A percentile compares a stretch with the other conserved stretches of the same genome.
phyloP scores from a whole-genome alignment of 2,329 filamentous ascomycete genomes.

The Sphaerulina vaccinii region DNA sequence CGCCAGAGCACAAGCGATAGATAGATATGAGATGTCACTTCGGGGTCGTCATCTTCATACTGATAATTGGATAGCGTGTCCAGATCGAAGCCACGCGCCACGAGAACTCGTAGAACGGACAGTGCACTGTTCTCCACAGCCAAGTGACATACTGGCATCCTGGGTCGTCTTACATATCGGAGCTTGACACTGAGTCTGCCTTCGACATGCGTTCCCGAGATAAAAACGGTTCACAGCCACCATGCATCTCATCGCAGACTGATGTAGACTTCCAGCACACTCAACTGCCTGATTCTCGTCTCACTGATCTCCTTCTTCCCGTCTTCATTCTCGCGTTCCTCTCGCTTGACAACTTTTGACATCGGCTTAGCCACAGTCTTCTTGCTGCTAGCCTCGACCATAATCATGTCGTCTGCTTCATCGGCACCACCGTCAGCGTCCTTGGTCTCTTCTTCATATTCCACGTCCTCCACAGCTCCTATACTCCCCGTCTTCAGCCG shows the following conservation, averaged over 20 bases:
- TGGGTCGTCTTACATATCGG: no score
- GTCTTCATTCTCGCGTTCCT: slow-evolving; percentile 26
- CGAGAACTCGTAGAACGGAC: no score
- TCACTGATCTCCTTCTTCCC: slow-evolving; percentile 33
- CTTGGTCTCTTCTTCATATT: slow-evolving; percentile 35
- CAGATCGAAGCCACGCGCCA: no score
- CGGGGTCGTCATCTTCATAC: no score
- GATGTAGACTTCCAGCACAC: slow-evolving; percentile 38
- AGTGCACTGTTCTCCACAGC: no score
- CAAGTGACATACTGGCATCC: no score
- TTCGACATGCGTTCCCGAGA: no score
- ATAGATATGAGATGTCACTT: no score
- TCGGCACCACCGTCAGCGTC: slow-evolving; percentile 17
- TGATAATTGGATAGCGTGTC: no score
- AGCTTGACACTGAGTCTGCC: no score
- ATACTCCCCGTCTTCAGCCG: slow-evolving; percentile 62
- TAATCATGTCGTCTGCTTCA: slow-evolving; percentile 9
- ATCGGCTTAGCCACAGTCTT: background rate
- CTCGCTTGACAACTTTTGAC: slow-evolving; percentile 13
- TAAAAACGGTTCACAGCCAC: no score
- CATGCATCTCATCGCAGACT: slow-evolving; percentile 32
- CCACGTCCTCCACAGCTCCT: slow-evolving; percentile 66
- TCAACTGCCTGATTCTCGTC: slow-evolving; percentile 41
- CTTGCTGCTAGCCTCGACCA: background rate
- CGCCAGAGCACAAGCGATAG: no score